Evolutionary conservation across 2,329 filamentous ascomycete genomes (phyloP).

Genomic region (Sporothrix brasiliensis): DNA sequence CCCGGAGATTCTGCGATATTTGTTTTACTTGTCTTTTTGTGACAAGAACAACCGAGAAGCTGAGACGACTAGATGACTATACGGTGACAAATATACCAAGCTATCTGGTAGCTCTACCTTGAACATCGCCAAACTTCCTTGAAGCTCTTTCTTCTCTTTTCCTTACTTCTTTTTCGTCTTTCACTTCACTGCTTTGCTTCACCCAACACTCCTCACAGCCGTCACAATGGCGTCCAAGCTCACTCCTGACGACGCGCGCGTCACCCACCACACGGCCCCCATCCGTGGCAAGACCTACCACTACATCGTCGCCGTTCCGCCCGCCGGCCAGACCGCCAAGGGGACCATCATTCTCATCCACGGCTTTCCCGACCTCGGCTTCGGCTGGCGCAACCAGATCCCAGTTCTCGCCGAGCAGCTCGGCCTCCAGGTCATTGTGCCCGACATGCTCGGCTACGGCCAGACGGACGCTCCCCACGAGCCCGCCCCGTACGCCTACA

Average conservation of each 20-base stretch:
- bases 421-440: constrained; percentile 77
- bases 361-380: constrained; percentile 80
- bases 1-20: not conserved
- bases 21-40: not conserved
- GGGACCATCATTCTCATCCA: constrained; percentile 56
- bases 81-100: not conserved
- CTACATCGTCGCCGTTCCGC: constrained; percentile 58
- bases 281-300: constrained; percentile 73
- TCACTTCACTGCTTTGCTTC: not conserved
- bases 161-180: not conserved
- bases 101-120: not conserved
- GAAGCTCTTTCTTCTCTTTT: not conserved
- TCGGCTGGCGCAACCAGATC: constrained; percentile 90
- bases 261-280: constrained; percentile 63
- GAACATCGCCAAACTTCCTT: not conserved
- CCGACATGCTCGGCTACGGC: constrained; percentile 86
- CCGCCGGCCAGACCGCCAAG: constrained; percentile 44
- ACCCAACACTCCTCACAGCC: not conserved
- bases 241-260: constrained; percentile 65
- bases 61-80: not conserved
- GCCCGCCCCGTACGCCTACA: constrained; percentile 67
- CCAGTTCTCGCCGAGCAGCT: constrained; percentile 70
- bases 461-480: constrained; percentile 69
- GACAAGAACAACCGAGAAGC: not conserved
- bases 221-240: constrained; percentile 60